phyloP scores from a whole-genome alignment of 2,329 filamentous ascomycete species.

The Gaeumannomyces tritici region DNA sequence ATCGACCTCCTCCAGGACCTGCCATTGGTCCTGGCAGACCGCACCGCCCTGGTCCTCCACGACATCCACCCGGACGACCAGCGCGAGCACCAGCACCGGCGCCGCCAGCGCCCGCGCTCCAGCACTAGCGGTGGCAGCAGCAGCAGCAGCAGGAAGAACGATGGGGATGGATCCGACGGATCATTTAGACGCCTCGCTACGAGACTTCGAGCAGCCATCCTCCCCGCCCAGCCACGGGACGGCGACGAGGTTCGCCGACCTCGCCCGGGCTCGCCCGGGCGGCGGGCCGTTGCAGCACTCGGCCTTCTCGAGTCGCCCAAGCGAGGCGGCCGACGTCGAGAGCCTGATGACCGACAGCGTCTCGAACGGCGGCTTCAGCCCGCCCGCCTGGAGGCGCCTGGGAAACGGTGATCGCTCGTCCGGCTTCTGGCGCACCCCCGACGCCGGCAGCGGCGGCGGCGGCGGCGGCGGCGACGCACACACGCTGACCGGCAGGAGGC shows the following conservation, averaged over 20 bases:
- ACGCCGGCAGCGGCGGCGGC: slow-evolving; percentile 9
- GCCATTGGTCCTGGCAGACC: slow-evolving; percentile 9
- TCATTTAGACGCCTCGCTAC: slow-evolving; percentile 41
- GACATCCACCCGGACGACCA: background rate
- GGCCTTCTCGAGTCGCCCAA: slow-evolving; percentile 27
- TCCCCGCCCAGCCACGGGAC: slow-evolving; percentile 20
- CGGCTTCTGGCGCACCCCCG: slow-evolving; percentile 48
- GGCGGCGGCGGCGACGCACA: slow-evolving; percentile 10
- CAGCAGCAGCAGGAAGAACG: slow-evolving; percentile 4
- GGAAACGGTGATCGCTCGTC: slow-evolving; percentile 48
- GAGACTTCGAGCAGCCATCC: slow-evolving; percentile 41
- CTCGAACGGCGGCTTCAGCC: slow-evolving; percentile 48
- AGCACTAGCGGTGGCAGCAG: slow-evolving; percentile 12
- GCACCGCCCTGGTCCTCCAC: slow-evolving; percentile 7
- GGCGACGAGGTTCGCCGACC: background rate
- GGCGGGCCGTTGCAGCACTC: slow-evolving; percentile 31
- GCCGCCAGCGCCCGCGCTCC: slow-evolving; percentile 17
- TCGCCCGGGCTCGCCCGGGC: background rate
- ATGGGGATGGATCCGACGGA: slow-evolving; percentile 15
- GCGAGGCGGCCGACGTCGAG: slow-evolving; percentile 26
- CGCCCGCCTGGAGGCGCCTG: slow-evolving; percentile 51
- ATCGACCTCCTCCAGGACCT: slow-evolving; percentile 12
- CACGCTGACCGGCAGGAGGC: background rate
- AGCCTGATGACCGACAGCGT: slow-evolving; percentile 28
- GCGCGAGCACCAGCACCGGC: slow-evolving; percentile 8